Percentiles rank a stretch among this genome's conserved stretches.
phyloP scores from a whole-genome alignment of 2,329 filamentous ascomycete genomes.

The Leptographium lundbergii region DNA sequence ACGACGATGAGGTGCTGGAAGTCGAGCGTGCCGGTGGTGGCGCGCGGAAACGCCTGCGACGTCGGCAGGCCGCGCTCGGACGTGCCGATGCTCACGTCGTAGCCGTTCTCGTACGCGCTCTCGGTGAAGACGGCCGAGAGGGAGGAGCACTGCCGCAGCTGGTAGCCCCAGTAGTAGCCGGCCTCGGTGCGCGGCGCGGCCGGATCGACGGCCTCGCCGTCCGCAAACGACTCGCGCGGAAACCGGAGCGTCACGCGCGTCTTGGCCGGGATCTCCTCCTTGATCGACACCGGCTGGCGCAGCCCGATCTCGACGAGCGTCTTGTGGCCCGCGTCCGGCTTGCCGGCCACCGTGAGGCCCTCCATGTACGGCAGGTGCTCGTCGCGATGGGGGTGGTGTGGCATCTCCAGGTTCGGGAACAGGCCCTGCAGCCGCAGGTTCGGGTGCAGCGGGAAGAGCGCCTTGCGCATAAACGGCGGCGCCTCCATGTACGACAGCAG shows the following conservation, averaged over 20 bases:
- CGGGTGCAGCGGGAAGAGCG: conserved; percentile 65
- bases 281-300: conserved; percentile 41
- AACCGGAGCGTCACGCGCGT: conserved; percentile 65
- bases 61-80: conserved; percentile 58
- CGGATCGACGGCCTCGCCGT: conserved; percentile 53
- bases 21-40: conserved; percentile 21
- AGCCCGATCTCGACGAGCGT: conserved; percentile 48
- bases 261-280: conserved; percentile 50
- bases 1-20: conserved; percentile 67
- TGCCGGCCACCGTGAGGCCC: conserved; percentile 49
- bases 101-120: conserved; percentile 60
- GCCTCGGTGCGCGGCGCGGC: conserved; percentile 56
- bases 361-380: conserved; percentile 75
- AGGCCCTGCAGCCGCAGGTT: conserved; percentile 63
- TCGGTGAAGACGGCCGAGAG: conserved; percentile 69
- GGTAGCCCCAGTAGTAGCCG: conserved; percentile 83
- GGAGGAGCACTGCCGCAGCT: conserved; percentile 50
- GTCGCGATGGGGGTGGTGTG: conserved; percentile 63
- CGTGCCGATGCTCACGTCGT: conserved; percentile 73
- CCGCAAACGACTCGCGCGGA: conserved; percentile 28
- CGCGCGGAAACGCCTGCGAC: conserved; percentile 30
- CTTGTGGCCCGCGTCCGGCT: conserved; percentile 27
- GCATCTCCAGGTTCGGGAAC: conserved; percentile 70
- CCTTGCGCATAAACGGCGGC: conserved; percentile 66
- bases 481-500: conserved; percentile 73